Evolutionary conservation across 768 basidiomycete species (phyloP).

Genomic region (Pisolithus sp.): DNA sequence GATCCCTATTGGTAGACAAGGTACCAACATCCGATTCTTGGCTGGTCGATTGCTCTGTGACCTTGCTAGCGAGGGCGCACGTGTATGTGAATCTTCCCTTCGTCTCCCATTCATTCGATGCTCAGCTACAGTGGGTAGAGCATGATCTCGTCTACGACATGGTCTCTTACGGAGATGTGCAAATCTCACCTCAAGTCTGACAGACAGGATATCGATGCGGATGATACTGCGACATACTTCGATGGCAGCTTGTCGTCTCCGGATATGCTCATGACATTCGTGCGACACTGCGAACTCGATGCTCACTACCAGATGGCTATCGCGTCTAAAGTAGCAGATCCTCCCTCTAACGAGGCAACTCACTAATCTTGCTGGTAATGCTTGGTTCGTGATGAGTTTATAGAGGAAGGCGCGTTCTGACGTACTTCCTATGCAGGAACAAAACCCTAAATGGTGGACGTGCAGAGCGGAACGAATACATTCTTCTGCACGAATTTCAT

Average conservation of each 20-base stretch:
- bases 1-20: conserved; percentile 77
- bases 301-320: conserved; percentile 98
- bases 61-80: conserved; percentile 89
- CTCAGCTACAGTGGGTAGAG: conserved; percentile 41
- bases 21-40: conserved; percentile 76
- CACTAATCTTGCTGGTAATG: conserved; percentile 93
- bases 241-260: conserved; percentile 76
- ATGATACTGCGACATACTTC: conserved; percentile 87
- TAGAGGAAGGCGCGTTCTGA: not conserved
- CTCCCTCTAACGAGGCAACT: conserved; percentile 88
- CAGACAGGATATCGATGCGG: conserved; percentile 91
- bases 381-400: conserved; percentile 56
- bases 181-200: conserved; percentile 78
- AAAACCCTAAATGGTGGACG: conserved; percentile 96
- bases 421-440: conserved; percentile 53
- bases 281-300: conserved; percentile 91
- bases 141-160: conserved; percentile 96
- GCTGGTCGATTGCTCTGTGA: conserved; percentile 87
- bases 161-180: conserved; percentile 98
- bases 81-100: conserved; percentile 42
- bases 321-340: conserved; percentile 87
- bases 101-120: not conserved
- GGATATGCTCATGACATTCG: conserved; percentile 76
- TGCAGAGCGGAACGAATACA: conserved; percentile 98
- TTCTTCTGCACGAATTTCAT: conserved; percentile 97